These are phyloP conservation scores for Yamadazyma songkhlaensis DNA, from an alignment of 1,139 yeast species.

Conservation along the genomic window DNA sequence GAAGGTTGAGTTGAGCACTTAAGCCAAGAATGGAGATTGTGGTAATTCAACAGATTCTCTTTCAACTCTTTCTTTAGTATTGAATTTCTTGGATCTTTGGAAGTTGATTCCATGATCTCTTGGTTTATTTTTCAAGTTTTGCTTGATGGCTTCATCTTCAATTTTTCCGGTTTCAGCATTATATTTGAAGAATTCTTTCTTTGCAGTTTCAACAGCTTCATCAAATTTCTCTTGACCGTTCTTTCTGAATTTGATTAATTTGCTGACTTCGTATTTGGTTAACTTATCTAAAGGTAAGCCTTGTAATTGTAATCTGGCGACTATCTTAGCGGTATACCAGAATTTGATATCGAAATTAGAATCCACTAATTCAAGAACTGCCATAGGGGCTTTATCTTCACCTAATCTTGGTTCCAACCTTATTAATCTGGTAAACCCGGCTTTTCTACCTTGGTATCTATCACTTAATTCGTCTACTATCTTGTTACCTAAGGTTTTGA, in stretches of 20 bases:
- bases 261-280: conserved; percentile 56
- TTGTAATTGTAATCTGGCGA: conserved; percentile 74
- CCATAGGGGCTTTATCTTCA: conserved; percentile 90
- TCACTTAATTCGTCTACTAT: conserved; percentile 61
- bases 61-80: conserved; percentile 27
- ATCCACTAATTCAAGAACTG: conserved; percentile 85
- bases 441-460: conserved; percentile 60
- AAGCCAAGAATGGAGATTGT: conserved; percentile 28
- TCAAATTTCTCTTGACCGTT: conserved; percentile 55
- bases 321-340: conserved; percentile 76
- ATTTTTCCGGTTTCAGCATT: conserved; percentile 26
- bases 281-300: conserved; percentile 58
- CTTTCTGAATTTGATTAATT: conserved; percentile 43
- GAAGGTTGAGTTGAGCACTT: background rate
- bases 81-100: conserved; percentile 34
- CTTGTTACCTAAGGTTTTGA: conserved; percentile 47
- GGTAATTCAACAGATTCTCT: conserved; percentile 25
- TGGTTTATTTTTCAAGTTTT: conserved; percentile 35
- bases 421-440: conserved; percentile 86
- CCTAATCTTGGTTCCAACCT: conserved; percentile 78
- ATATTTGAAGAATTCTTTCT: conserved; percentile 49
- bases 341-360: conserved; percentile 68
- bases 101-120: conserved; percentile 26
- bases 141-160: conserved; percentile 20
- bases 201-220: conserved; percentile 64